Evolutionary conservation across 2,329 filamentous ascomycete species (phyloP).

Genomic region (Intubia oerlemansii): DNA sequence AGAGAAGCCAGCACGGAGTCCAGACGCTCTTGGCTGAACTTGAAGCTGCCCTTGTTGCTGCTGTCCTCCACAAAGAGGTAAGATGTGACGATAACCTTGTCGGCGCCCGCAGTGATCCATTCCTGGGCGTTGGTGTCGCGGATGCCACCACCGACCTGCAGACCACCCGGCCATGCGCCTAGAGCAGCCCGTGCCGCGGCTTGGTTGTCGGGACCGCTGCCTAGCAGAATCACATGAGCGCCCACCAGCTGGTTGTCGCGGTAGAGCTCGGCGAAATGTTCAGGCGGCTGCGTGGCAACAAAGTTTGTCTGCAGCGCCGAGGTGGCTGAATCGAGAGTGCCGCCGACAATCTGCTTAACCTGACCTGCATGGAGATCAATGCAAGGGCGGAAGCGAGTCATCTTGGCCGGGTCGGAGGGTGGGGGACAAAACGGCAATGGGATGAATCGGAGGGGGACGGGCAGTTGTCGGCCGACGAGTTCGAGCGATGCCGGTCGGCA

Average conservation of each 20-base stretch:
- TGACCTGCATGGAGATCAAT: conserved; percentile 95
- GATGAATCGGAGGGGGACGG: too few species aligned
- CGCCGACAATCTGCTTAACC: conserved; percentile 96
- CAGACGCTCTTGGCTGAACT: conserved; percentile 59
- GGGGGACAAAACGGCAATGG: background rate
- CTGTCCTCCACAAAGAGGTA: conserved; percentile 57
- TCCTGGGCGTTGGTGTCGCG: conserved; percentile 60
- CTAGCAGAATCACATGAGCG: conserved; percentile 92
- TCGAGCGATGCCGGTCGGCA: too few species aligned
- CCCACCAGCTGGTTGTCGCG: conserved; percentile 50
- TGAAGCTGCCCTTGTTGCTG: conserved; percentile 9
- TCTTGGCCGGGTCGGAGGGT: background rate
- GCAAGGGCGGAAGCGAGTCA: conserved; percentile 91
- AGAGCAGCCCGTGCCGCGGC: conserved; percentile 61
- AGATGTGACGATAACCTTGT: conserved; percentile 93
- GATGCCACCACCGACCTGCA: conserved; percentile 92
- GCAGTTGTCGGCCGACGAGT: too few species aligned
- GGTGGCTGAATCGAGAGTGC: conserved; percentile 54
- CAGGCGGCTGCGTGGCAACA: conserved; percentile 64
- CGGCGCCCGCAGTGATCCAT: conserved; percentile 77
- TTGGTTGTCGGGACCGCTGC: conserved; percentile 50
- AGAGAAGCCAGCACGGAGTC: conserved; percentile 53
- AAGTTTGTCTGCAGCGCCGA: conserved; percentile 70
- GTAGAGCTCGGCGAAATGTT: conserved; percentile 68
- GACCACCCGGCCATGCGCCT: conserved; percentile 50